Conservation (phyloP, 352 stramenopile species). For the Pythium myriotylum region DNA sequence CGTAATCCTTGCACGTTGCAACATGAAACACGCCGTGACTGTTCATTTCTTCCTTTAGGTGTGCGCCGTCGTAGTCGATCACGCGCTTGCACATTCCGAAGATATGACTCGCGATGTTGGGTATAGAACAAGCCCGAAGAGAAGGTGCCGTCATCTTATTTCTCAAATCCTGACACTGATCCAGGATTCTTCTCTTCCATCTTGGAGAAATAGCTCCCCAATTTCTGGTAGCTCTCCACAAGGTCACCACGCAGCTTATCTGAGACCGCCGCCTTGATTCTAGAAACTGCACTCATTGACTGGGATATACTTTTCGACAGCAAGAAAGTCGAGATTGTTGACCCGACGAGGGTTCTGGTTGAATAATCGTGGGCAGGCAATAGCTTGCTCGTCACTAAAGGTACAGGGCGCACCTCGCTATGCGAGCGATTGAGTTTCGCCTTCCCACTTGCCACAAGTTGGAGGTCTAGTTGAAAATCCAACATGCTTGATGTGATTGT, state of each 20-base stretch:
- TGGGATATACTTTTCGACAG: too few relatives aligned
- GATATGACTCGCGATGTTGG: background rate
- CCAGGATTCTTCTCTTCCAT: background rate
- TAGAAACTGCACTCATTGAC: too few relatives aligned
- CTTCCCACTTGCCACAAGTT: background rate
- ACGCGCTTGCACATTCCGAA: background rate
- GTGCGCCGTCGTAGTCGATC: background rate
- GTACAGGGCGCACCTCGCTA: too few relatives aligned
- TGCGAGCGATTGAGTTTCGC: background rate
- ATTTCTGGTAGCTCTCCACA: too few relatives aligned
- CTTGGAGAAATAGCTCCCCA: too few relatives aligned
- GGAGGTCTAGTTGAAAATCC: background rate
- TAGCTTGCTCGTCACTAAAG: too few relatives aligned
- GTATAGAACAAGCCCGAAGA: slow-evolving; percentile 10
- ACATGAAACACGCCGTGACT: slow-evolving; percentile 12
- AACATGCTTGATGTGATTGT: slow-evolving; percentile 13
- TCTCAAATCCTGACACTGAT: slow-evolving; percentile 7
- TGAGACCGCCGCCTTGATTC: too few relatives aligned
- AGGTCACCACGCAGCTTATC: too few relatives aligned
- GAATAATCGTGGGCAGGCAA: too few relatives aligned
- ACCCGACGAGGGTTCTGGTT: too few relatives aligned
- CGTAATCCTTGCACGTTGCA: slow-evolving; percentile 22
- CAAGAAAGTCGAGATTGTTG: too few relatives aligned
- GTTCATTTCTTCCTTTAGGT: slow-evolving; percentile 29
- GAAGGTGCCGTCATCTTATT: slow-evolving; percentile 18